Evolutionary conservation across 2,329 filamentous ascomycete genomes (phyloP).

Genomic region (Didymella segeticola): DNA sequence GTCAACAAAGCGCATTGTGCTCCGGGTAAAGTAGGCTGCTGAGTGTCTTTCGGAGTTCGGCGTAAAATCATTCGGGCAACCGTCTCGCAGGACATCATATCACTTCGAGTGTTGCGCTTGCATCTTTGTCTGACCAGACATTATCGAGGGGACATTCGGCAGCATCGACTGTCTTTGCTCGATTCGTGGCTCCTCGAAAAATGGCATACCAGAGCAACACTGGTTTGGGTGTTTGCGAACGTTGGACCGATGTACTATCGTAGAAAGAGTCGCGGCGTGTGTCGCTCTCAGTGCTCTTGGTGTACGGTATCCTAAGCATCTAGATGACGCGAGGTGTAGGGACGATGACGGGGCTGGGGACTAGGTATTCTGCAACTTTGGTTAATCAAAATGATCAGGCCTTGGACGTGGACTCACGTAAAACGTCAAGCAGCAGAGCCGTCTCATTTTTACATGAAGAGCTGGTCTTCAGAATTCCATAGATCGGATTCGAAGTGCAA

Average conservation of each 20-base stretch:
- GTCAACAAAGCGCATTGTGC: slow-evolving; percentile 5
- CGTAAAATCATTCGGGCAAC: slow-evolving; percentile 15
- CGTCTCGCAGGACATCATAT: slow-evolving; percentile 25
- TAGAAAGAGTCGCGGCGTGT: slow-evolving; percentile 18
- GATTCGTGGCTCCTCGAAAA: slow-evolving; percentile 20
- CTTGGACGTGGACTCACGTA: slow-evolving; percentile 9
- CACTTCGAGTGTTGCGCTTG: slow-evolving; percentile 19
- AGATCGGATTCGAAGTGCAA: slow-evolving; percentile 23
- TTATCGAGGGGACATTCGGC: slow-evolving; percentile 20
- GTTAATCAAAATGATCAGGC: not conserved
- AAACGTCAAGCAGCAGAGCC: slow-evolving; percentile 15
- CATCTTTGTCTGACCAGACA: slow-evolving; percentile 20
- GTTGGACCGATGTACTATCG: not conserved
- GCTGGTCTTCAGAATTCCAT: slow-evolving; percentile 12
- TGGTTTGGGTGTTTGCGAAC: not conserved
- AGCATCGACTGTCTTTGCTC: slow-evolving; percentile 10
- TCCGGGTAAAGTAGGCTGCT: slow-evolving; percentile 21
- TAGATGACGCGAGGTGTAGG: slow-evolving; percentile 2
- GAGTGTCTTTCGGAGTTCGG: slow-evolving; percentile 19
- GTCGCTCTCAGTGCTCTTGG: not conserved
- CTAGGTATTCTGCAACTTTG: not conserved
- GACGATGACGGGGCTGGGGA: not conserved
- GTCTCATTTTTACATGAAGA: not conserved
- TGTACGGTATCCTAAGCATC: slow-evolving; percentile 8
- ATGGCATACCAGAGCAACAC: slow-evolving; percentile 26